Percentiles rank a stretch among this genome's conserved stretches.
These are phyloP conservation scores for Penicillium paxilli DNA, from an alignment of 495 filamentous ascomycete genomes.

Conservation along the genomic window DNA sequence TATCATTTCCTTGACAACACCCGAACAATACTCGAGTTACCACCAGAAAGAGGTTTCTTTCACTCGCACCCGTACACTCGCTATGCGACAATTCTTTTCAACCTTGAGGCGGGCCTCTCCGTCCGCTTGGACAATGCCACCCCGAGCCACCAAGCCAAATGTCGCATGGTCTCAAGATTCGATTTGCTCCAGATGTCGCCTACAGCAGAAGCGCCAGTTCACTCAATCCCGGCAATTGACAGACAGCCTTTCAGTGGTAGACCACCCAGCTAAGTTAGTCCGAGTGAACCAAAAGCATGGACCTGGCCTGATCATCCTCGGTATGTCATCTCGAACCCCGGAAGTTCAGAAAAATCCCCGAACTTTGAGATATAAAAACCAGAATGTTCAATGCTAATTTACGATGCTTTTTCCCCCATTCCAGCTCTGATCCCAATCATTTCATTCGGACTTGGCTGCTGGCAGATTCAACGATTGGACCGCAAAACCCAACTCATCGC, in stretches of 20 bases:
- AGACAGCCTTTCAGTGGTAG: constrained; percentile 65
- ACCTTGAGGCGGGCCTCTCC: constrained; percentile 26
- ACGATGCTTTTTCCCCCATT: neutral
- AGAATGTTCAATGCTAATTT: too few species aligned
- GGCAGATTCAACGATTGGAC: constrained; percentile 90
- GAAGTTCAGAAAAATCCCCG: neutral
- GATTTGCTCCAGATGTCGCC: constrained; percentile 39
- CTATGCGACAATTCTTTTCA: constrained; percentile 39
- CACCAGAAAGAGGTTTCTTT: neutral
- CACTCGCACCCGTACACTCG: too few species aligned
- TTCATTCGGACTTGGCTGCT: constrained; percentile 85
- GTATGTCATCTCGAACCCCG: constrained; percentile 36
- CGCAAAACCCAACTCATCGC: constrained; percentile 94
- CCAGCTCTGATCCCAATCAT: constrained; percentile 86
- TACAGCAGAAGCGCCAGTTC: constrained; percentile 37
- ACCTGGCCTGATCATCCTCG: constrained; percentile 77
- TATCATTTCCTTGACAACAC: too few species aligned
- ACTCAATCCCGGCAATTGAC: constrained; percentile 20
- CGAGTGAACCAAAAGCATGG: constrained; percentile 73
- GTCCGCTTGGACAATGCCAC: constrained; percentile 19
- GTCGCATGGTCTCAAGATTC: constrained; percentile 29
- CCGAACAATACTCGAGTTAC: neutral
- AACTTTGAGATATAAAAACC: too few species aligned
- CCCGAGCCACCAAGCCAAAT: constrained; percentile 17
- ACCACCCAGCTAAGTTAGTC: constrained; percentile 78